Evolutionary conservation across 1,284 basidiomycete genomes (phyloP).

Genomic region (Boletus mariae): DNA sequence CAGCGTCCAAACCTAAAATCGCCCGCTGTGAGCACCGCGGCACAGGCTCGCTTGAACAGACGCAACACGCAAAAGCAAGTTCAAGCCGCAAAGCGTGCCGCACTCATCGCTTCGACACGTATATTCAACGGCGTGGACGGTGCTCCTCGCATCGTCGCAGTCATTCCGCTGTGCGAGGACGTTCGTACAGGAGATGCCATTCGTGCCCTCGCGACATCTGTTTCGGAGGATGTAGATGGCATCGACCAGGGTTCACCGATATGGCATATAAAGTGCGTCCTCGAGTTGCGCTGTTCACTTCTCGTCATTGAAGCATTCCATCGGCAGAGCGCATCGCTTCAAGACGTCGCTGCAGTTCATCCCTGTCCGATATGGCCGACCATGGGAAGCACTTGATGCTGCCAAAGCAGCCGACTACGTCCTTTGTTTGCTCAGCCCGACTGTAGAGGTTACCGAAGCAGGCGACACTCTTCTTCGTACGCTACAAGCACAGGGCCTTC

Average conservation of each 20-base stretch:
- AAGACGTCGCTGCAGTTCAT: constrained; percentile 88
- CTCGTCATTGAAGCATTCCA: not conserved
- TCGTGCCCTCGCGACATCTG: constrained; percentile 58
- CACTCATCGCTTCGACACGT: constrained; percentile 65
- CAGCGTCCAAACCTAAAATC: constrained; percentile 54
- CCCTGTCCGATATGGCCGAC: constrained; percentile 62
- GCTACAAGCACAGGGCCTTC: constrained; percentile 79
- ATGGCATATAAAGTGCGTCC: constrained; percentile 64
- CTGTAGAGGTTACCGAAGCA: constrained; percentile 79
- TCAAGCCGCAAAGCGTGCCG: constrained; percentile 67
- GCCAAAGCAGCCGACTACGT: constrained; percentile 92
- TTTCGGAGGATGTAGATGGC: constrained; percentile 49
- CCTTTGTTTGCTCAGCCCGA: constrained; percentile 78
- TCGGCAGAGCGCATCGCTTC: constrained; percentile 75
- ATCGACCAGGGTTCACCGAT: constrained; percentile 31
- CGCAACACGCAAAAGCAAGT: constrained; percentile 79
- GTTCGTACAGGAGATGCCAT: constrained; percentile 53
- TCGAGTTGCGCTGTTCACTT: not conserved
- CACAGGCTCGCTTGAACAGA: constrained; percentile 66
- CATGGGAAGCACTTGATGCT: constrained; percentile 83
- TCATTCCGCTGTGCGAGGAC: constrained; percentile 75
- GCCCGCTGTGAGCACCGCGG: constrained; percentile 33
- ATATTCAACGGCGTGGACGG: constrained; percentile 77
- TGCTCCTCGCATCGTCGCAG: constrained; percentile 75
- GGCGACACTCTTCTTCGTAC: constrained; percentile 90